Conservation (phyloP, 345 rosid genomes). For the Eutrema heterophyllum region DNA sequence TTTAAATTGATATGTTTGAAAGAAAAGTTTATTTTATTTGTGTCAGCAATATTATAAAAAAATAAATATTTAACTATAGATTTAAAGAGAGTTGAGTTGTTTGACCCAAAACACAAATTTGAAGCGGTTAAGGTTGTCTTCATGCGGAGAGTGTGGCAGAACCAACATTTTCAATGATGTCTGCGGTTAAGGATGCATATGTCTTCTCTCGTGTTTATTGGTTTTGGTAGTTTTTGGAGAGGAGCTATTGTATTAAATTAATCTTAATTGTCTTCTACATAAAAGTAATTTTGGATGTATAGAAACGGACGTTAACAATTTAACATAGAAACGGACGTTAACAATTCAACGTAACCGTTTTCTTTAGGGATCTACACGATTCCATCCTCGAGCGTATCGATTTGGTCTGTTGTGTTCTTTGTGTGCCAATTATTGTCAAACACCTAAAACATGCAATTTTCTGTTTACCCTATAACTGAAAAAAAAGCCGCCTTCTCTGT, state of each 20-base stretch:
- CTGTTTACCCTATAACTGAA: neutral
- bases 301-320: neutral
- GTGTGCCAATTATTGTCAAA: slow-evolving; percentile 9
- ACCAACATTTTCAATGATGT: slow-evolving; percentile 6
- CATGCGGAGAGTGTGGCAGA: slow-evolving; percentile 8
- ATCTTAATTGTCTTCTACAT: slow-evolving; percentile 1
- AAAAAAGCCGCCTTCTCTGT: neutral
- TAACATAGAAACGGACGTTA: too few species aligned
- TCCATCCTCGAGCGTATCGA: slow-evolving; percentile 16
- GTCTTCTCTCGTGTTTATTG: slow-evolving; percentile 14
- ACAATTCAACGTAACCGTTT: neutral
- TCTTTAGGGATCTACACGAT: neutral
- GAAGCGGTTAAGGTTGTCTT: slow-evolving; percentile 21
- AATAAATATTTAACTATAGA: neutral
- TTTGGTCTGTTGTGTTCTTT: slow-evolving; percentile 14
- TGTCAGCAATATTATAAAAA: neutral
- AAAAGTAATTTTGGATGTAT: neutral
- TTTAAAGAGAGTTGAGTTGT: neutral
- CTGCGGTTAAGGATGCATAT: slow-evolving; percentile 15
- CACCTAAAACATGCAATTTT: neutral
- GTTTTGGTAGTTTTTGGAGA: neutral
- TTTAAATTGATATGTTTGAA: too few species aligned
- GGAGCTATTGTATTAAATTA: neutral
- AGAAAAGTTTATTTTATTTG: too few species aligned
- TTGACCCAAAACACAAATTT: neutral